Percentiles rank a stretch among this genome's conserved stretches.
phyloP scores from a whole-genome alignment of 352 stramenopile species.

The Pythium grandisporangium region DNA sequence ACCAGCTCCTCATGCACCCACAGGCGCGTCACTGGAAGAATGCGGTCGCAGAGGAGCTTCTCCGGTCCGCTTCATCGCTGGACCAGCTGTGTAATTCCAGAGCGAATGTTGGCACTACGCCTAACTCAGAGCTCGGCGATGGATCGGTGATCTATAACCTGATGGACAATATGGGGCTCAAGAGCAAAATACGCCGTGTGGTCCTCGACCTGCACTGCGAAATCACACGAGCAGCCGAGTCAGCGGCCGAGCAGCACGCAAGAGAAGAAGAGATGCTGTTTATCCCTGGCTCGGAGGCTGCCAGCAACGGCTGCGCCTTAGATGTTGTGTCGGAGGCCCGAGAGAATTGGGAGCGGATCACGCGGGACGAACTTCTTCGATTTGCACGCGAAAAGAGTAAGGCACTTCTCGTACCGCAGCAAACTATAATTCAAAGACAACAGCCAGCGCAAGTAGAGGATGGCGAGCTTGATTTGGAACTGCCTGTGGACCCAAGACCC shows the following conservation, averaged over 20 bases:
- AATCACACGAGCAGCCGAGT: slow-evolving; percentile 10
- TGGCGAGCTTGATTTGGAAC: background rate
- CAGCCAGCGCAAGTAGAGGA: background rate
- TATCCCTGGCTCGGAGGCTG: slow-evolving; percentile 11
- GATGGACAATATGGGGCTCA: slow-evolving; percentile 46
- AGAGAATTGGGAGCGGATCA: slow-evolving; percentile 53
- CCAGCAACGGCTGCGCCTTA: slow-evolving; percentile 19
- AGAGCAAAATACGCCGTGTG: slow-evolving; percentile 37
- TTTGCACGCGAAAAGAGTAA: slow-evolving; percentile 34
- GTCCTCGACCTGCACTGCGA: slow-evolving; percentile 56
- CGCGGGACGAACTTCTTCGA: slow-evolving; percentile 52
- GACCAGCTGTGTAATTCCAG: slow-evolving; percentile 28
- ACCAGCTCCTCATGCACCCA: slow-evolving; percentile 29
- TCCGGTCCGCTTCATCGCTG: slow-evolving; percentile 29
- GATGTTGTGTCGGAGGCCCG: slow-evolving; percentile 31
- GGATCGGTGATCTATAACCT: slow-evolving; percentile 29
- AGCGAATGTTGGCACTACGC: slow-evolving; percentile 8
- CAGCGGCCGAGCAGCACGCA: slow-evolving; percentile 13
- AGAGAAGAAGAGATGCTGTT: slow-evolving; percentile 17
- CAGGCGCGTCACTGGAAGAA: slow-evolving; percentile 45
- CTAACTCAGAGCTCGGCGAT: too few relatives aligned
- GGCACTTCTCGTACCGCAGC: slow-evolving; percentile 16
- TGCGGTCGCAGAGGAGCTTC: slow-evolving; percentile 34
- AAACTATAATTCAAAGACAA: background rate
- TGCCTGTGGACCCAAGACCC: background rate